phyloP scores from a whole-genome alignment of 78 protist genomes.

The Dictyostelium brefeldianum region DNA sequence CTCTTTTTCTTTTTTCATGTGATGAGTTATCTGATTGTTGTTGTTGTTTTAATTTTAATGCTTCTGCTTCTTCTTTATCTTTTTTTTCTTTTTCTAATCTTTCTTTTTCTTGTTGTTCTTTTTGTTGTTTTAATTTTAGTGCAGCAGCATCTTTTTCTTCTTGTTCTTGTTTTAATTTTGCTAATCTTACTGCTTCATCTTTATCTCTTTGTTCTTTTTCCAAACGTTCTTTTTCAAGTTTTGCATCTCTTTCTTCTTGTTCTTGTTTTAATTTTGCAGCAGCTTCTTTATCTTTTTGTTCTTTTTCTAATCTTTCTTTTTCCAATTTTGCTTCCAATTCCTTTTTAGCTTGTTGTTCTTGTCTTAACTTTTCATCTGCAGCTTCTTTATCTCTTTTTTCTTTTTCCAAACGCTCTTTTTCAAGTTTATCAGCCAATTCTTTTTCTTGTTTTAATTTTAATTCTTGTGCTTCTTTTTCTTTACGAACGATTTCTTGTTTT shows the following conservation, averaged over 20 bases:
- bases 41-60: not conserved
- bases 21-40: not conserved
- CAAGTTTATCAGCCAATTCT: not conserved
- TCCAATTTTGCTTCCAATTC: not conserved
- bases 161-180: not conserved
- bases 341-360: not conserved
- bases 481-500: not conserved
- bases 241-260: constrained; percentile 9
- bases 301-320: not conserved
- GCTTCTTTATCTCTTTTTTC: not conserved
- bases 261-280: not conserved
- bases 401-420: constrained; percentile 17
- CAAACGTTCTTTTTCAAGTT: not conserved
- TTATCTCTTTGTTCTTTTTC: constrained; percentile 2
- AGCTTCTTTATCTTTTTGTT: not conserved
- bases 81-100: constrained; percentile 8
- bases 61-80: constrained; percentile 11
- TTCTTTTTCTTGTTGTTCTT: constrained; percentile 12
- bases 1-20: constrained; percentile 13
- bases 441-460: not conserved
- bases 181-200: not conserved
- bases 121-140: not conserved
- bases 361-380: constrained; percentile 20
- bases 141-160: not conserved
- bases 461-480: constrained; percentile 21